phyloP scores from a whole-genome alignment of 805 yeast genomes.

The Nakazawaea siamensis region DNA sequence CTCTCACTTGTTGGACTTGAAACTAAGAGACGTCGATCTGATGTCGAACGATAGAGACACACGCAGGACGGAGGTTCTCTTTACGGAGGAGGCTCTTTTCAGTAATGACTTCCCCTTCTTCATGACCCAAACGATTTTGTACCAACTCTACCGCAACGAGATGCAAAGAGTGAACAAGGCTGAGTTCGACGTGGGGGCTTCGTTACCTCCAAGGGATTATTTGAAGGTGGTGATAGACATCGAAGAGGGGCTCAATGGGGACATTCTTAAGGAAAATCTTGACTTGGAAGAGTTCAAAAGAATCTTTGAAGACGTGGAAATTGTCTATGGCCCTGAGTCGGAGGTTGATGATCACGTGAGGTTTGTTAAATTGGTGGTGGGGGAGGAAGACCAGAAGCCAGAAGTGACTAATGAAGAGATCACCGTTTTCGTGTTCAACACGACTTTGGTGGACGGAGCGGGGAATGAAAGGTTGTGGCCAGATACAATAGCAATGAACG shows the following conservation, averaged over 20 bases:
- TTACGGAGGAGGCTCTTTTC: conserved; percentile 28
- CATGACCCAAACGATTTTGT: conserved; percentile 30
- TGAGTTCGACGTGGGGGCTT: not conserved
- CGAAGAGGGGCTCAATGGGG: not conserved
- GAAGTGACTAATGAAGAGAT: not conserved
- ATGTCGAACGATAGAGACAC: conserved; percentile 19
- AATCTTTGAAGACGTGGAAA: too few species aligned
- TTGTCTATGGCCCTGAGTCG: not conserved
- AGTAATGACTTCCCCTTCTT: conserved; percentile 44
- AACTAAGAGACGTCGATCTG: conserved; percentile 17
- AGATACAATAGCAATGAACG: not conserved
- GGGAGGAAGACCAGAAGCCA: not conserved
- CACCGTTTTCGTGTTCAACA: too few species aligned
- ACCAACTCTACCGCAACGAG: conserved; percentile 22
- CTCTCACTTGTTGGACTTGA: conserved; percentile 15
- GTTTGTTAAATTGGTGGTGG: not conserved
- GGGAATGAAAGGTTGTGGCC: not conserved
- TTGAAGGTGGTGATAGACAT: not conserved
- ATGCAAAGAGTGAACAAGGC: conserved; percentile 13
- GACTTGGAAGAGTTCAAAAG: not conserved
- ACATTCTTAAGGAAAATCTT: not conserved
- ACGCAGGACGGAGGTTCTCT: conserved; percentile 22
- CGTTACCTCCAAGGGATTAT: too few species aligned
- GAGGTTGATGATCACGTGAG: not conserved
- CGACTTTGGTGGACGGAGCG: not conserved